Percentiles rank a stretch among this genome's conserved stretches.
Conservation (phyloP, 768 basidiomycete species). For the Hericium alpestre region DNA sequence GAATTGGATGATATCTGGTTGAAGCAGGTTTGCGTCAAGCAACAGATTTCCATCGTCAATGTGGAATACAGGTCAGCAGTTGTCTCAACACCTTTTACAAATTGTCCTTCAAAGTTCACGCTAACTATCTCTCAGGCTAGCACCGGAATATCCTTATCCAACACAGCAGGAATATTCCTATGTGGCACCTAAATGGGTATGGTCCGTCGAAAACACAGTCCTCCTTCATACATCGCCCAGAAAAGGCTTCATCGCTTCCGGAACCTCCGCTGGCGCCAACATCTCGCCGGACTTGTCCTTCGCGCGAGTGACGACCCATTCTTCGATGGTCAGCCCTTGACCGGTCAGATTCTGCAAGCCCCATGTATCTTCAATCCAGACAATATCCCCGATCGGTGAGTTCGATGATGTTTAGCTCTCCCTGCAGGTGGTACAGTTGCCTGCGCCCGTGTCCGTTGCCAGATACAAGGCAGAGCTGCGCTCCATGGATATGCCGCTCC, state of each 20-base stretch:
- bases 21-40: not conserved
- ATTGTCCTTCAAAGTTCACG: no score
- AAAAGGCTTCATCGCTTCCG: not conserved
- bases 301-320: not conserved
- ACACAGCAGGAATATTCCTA: not conserved
- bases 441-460: not conserved
- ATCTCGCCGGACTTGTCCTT: not conserved
- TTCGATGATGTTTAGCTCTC: not conserved
- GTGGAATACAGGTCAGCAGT: not conserved
- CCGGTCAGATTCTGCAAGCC: not conserved
- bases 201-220: not conserved
- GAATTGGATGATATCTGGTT: not conserved
- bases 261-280: not conserved
- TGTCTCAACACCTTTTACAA: not conserved
- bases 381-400: not conserved
- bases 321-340: not conserved
- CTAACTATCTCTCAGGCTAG: not conserved
- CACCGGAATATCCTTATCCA: not conserved
- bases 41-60: not conserved
- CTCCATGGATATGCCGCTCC: not conserved
- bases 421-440: no score
- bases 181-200: constrained; percentile 1
- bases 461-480: not conserved
- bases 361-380: not conserved
- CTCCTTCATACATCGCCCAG: not conserved